phyloP scores from a whole-genome alignment of 2,329 filamentous ascomycete genomes.

The Triangularia verruculosa region DNA sequence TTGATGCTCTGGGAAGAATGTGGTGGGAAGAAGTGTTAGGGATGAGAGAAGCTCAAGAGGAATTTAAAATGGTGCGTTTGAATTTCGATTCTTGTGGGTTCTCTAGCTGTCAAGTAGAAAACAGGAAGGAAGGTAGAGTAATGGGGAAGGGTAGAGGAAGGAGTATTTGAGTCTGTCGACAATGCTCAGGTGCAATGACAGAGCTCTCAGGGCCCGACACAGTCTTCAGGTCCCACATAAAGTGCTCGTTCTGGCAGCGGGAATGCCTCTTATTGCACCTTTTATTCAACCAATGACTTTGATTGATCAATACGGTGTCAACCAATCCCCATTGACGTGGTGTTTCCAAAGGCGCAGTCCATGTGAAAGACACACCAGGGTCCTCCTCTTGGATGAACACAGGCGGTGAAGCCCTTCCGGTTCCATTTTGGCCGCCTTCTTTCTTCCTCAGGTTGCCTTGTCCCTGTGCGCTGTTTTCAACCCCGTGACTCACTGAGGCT shows the following conservation, averaged over 20 bases:
- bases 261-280: background rate
- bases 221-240: background rate
- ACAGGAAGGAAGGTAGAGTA: background rate
- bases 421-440: background rate
- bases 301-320: background rate
- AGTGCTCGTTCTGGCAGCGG: background rate
- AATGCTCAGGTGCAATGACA: background rate
- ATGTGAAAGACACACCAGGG: background rate
- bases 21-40: background rate
- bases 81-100: background rate
- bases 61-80: background rate
- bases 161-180: background rate
- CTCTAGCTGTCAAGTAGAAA: background rate
- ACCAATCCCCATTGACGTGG: background rate
- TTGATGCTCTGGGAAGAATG: background rate
- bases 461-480: background rate
- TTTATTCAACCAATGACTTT: background rate
- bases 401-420: background rate
- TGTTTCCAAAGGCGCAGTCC: background rate
- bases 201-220: background rate
- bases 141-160: background rate
- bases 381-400: background rate
- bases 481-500: background rate
- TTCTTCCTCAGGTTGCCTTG: background rate
- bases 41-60: background rate